phyloP scores from a whole-genome alignment of 352 stramenopile species.

The Phytophthora multivora region DNA sequence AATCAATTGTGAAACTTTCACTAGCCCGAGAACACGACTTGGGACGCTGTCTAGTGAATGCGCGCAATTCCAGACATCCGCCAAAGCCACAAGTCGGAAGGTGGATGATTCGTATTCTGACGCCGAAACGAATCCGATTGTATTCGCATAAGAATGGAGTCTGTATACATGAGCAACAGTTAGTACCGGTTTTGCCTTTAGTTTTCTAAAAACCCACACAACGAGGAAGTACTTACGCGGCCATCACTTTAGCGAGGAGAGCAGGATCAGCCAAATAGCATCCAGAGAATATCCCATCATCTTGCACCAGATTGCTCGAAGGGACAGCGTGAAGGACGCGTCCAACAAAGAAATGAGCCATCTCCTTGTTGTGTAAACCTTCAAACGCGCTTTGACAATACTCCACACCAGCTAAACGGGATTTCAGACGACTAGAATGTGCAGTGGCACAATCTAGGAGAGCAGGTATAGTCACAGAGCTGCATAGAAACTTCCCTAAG shows the following conservation, averaged over 20 bases:
- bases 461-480: conserved; percentile 14
- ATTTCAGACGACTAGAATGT: conserved; percentile 41
- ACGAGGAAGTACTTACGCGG: conserved; percentile 20
- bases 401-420: conserved; percentile 38
- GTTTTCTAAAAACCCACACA: background rate
- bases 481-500: conserved; percentile 44
- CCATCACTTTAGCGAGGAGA: conserved; percentile 22
- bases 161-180: conserved; percentile 12
- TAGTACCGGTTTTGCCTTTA: background rate
- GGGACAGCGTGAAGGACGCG: conserved; percentile 37
- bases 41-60: conserved; percentile 24
- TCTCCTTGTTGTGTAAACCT: conserved; percentile 19
- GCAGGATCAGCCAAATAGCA: conserved; percentile 30
- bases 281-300: conserved; percentile 35
- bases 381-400: conserved; percentile 33
- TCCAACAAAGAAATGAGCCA: conserved; percentile 45
- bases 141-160: conserved; percentile 23
- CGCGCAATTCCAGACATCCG: conserved; percentile 37
- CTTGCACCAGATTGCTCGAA: conserved; percentile 27
- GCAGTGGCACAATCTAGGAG: conserved; percentile 36
- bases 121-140: conserved; percentile 9
- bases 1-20: conserved; percentile 23
- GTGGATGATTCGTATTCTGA: conserved; percentile 4
- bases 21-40: conserved; percentile 17
- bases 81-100: conserved; percentile 26